Evolutionary conservation across 345 rosid species (phyloP), one percentile per base, ranked within the genome.

Genomic region (Physaria fendleri): DNA sequence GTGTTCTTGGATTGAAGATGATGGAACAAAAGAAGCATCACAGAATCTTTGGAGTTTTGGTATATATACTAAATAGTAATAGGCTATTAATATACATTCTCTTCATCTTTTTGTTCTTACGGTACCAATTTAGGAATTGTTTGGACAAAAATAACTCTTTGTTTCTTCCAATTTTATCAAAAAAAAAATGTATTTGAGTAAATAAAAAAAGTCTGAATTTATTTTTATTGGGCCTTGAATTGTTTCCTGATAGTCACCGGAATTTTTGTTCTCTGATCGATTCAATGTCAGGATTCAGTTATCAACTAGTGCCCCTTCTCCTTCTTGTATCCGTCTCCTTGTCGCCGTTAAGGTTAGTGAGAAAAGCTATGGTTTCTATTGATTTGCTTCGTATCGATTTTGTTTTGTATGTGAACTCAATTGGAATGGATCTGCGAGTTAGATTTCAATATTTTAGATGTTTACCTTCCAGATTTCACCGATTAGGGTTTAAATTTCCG

Each of bases 301-400:
- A 12, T 51, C 66, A 27, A 14, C 5, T 59, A 52, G 6, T 35
- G 15, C 2, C 40, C 1, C 48, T 68, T 57, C 35, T 66, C 5
- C 60, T 59, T 17, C n/a, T 68, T 14, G 22, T 44, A 27, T 35
- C 41, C 11, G 21, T 53, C 48, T 28, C 16, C 56, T 68, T 60
- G 30, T 28, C 55, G 9, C 47, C 41, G 4, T 56, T 60, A 48
- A 68, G 67, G 73, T 68, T 10, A 67, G 65, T 24, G 1, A 57
- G 58, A 42, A 18, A 40, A 40, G 12, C 50, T 66, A 37, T 21
- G 32, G 48, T 28, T 57, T 30, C 8, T 10, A 30, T 28, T 8
- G 2, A 2, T 4, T 5, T 16, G 24, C 27, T 49, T n/a, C 0
- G 10, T 28, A 11, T 49, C 14, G 9, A 14, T 1, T 5, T 24